Evolutionary conservation across 257 asterid species (phyloP).

Genomic region (Nicotiana paniculata): DNA sequence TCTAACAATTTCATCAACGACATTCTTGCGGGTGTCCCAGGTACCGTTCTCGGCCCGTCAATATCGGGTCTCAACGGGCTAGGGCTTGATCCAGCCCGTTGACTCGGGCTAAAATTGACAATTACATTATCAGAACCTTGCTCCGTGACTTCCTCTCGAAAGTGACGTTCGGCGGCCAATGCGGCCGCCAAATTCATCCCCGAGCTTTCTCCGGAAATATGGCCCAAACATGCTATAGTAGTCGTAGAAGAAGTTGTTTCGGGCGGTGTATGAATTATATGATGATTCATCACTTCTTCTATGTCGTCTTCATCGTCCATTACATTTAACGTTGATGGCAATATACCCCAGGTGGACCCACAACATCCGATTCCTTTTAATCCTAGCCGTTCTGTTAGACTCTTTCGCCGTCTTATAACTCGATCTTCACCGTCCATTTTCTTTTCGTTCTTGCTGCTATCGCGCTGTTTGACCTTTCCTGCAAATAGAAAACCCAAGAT

Average conservation of each 20-base stretch:
- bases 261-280: not conserved
- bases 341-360: constrained; percentile 51
- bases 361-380: constrained; percentile 55
- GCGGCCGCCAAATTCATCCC: constrained; percentile 87
- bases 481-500: constrained; percentile 41
- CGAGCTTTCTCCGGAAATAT: constrained; percentile 16
- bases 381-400: constrained; percentile 65
- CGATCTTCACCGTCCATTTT: constrained; percentile 59
- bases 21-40: constrained; percentile 45
- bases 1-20: constrained; percentile 81
- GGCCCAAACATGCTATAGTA: constrained; percentile 25
- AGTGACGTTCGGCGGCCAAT: constrained; percentile 67
- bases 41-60: not conserved
- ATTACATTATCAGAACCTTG: too few relatives aligned
- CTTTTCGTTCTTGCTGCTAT: constrained; percentile 37
- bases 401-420: constrained; percentile 40
- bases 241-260: constrained; percentile 6
- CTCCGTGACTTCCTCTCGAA: not conserved
- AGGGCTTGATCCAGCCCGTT: too few relatives aligned
- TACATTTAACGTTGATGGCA: constrained; percentile 33
- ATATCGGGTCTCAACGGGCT: constrained; percentile 7
- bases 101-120: too few relatives aligned
- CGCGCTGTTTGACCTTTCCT: constrained; percentile 30
- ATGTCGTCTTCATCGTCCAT: constrained; percentile 25
- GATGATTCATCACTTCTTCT: not conserved